Evolutionary conservation across 345 rosid genomes (phyloP).

Genomic region (Pseudoturritis turrita): DNA sequence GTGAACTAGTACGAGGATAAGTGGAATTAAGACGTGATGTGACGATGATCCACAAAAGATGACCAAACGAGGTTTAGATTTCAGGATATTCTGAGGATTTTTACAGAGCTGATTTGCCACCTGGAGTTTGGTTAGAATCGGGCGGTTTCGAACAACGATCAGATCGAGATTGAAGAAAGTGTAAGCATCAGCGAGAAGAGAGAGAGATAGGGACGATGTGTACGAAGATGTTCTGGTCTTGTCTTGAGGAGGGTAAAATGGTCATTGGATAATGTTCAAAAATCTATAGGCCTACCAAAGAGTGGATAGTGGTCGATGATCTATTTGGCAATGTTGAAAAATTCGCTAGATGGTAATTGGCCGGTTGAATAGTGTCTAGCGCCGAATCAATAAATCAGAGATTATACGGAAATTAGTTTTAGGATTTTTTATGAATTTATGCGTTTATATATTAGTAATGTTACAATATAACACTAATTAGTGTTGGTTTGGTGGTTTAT

Average conservation of each 20-base stretch:
- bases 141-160: background rate
- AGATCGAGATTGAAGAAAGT: slow-evolving; percentile 20
- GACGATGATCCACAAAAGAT: slow-evolving; percentile 7
- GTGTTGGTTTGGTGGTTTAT: too few species aligned
- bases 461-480: too few species aligned
- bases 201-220: slow-evolving; percentile 8
- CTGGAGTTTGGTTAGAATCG: background rate
- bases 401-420: too few species aligned
- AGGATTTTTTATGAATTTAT: too few species aligned
- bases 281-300: background rate
- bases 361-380: too few species aligned
- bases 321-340: too few species aligned
- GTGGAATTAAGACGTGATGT: slow-evolving; percentile 3
- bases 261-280: background rate
- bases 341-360: too few species aligned
- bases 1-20: slow-evolving; percentile 3
- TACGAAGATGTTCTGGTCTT: slow-evolving; percentile 1
- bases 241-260: slow-evolving; percentile 1
- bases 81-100: background rate
- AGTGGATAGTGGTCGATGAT: background rate
- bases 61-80: background rate
- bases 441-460: too few species aligned
- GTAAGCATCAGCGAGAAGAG: background rate
- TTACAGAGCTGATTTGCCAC: background rate
- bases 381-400: too few species aligned